Evolutionary conservation across 257 asterid species (phyloP).

Genomic region (Petunia axillaris): DNA sequence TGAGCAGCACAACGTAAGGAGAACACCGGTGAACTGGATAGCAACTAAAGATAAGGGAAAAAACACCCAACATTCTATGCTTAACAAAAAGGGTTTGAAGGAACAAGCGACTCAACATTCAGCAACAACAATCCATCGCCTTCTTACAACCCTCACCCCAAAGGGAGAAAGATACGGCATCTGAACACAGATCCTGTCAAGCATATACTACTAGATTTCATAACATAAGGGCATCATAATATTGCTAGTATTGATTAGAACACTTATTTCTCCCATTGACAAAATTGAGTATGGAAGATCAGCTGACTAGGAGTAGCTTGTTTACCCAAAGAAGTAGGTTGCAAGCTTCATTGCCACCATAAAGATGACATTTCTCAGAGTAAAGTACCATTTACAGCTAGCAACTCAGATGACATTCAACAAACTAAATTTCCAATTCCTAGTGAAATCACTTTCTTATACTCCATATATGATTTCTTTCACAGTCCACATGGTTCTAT

Average conservation of each 20-base stretch:
- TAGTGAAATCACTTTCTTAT: not conserved
- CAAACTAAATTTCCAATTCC: not conserved
- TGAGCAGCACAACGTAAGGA: slow-evolving; percentile 10
- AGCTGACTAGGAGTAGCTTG: not conserved
- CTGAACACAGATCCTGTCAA: slow-evolving; percentile 5
- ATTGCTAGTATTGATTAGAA: not conserved
- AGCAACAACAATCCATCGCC: not conserved
- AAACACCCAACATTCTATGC: not conserved
- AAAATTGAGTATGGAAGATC: not conserved
- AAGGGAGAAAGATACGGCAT: not conserved
- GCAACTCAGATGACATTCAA: not conserved
- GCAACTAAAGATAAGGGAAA: slow-evolving; percentile 3
- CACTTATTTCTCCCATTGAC: not conserved
- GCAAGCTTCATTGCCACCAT: slow-evolving; percentile 1
- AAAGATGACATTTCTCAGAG: not conserved
- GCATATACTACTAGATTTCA: not conserved
- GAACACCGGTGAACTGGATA: not conserved
- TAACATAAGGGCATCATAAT: not conserved
- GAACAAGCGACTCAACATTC: not conserved
- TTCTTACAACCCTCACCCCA: slow-evolving; percentile 2
- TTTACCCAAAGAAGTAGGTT: not conserved
- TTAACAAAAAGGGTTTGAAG: not conserved
- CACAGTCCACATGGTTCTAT: not conserved
- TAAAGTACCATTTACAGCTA: slow-evolving; percentile 10
- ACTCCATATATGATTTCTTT: not conserved